Evolutionary conservation across 768 basidiomycete genomes (phyloP).

Genomic region (Pleurotus pulmonarius): DNA sequence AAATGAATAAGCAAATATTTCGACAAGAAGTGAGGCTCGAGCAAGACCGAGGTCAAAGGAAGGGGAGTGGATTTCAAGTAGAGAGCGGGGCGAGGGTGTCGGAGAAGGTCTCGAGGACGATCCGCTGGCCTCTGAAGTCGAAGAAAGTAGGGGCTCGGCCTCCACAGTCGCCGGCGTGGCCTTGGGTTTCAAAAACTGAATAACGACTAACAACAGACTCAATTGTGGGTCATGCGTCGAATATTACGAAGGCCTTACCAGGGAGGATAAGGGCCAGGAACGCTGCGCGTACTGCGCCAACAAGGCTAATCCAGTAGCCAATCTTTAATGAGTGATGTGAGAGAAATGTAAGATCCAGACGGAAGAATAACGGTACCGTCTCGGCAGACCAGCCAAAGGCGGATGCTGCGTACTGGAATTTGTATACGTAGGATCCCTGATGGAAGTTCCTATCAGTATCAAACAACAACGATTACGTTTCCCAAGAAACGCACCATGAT

Average conservation of each 20-base stretch:
- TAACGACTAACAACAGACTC: constrained; percentile 35
- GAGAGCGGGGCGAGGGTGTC: background rate
- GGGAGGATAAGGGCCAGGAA: constrained; percentile 59
- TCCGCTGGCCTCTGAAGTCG: constrained; percentile 15
- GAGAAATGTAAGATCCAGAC: background rate
- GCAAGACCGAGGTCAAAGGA: constrained; percentile 70
- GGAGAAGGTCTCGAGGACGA: constrained; percentile 9
- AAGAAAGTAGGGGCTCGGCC: constrained; percentile 26
- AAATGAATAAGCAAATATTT: constrained; percentile 45
- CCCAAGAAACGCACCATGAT: constrained; percentile 35
- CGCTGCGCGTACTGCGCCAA: constrained; percentile 50
- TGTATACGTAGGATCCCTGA: constrained; percentile 55
- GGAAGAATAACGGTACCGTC: constrained; percentile 35
- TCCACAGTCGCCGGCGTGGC: constrained; percentile 19
- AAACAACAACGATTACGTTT: background rate
- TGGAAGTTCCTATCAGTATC: background rate
- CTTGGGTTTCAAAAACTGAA: constrained; percentile 50
- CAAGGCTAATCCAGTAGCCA: constrained; percentile 67
- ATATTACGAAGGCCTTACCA: constrained; percentile 32
- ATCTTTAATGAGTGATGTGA: constrained; percentile 32
- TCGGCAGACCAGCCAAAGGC: constrained; percentile 68
- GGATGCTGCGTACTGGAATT: constrained; percentile 61
- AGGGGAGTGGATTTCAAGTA: constrained; percentile 28
- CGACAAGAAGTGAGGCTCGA: constrained; percentile 56
- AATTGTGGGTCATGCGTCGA: too few species aligned